Percentiles rank a stretch among this genome's conserved stretches.
Evolutionary conservation across 169 alveolate genomes (phyloP).

Genomic region (Cryptosporidium sp.): DNA sequence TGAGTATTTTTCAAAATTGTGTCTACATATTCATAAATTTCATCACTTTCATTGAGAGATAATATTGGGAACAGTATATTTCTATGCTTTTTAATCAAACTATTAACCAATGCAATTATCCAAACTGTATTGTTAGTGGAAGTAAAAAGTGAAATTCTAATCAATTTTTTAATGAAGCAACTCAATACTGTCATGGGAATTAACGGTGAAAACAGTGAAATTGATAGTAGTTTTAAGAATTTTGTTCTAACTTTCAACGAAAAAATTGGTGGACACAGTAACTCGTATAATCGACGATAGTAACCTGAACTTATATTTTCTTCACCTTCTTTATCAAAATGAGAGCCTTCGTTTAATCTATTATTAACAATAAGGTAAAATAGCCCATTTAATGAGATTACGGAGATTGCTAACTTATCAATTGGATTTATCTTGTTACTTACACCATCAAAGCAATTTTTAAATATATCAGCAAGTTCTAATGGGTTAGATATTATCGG

Average conservation of each 20-base stretch:
- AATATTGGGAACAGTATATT: conserved; percentile 21
- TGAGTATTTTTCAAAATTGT: background rate
- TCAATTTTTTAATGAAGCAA: conserved; percentile 51
- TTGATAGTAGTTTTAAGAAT: conserved; percentile 31
- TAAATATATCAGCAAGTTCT: conserved; percentile 53
- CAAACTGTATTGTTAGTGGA: conserved; percentile 23
- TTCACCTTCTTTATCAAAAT: background rate
- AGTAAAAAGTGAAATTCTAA: conserved; percentile 51
- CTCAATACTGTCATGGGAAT: conserved; percentile 47
- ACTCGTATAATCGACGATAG: conserved; percentile 57
- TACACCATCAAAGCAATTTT: conserved; percentile 32
- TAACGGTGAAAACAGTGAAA: conserved; percentile 56
- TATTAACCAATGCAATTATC: conserved; percentile 46
- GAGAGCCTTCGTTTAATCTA: conserved; percentile 30
- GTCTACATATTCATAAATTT: background rate
- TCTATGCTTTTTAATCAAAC: conserved; percentile 39
- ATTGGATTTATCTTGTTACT: background rate
- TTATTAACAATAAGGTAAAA: conserved; percentile 46
- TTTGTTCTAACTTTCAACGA: conserved; percentile 12
- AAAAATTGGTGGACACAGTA: conserved; percentile 36
- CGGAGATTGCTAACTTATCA: conserved; percentile 46
- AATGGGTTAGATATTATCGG: conserved; percentile 58
- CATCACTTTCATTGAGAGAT: conserved; percentile 39
- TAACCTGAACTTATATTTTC: conserved; percentile 65
- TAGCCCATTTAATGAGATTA: conserved; percentile 35